Percentiles rank a stretch among this genome's conserved stretches.
Conservation (phyloP, 441 rosid genomes). For the Gossypium trilobum region DNA sequence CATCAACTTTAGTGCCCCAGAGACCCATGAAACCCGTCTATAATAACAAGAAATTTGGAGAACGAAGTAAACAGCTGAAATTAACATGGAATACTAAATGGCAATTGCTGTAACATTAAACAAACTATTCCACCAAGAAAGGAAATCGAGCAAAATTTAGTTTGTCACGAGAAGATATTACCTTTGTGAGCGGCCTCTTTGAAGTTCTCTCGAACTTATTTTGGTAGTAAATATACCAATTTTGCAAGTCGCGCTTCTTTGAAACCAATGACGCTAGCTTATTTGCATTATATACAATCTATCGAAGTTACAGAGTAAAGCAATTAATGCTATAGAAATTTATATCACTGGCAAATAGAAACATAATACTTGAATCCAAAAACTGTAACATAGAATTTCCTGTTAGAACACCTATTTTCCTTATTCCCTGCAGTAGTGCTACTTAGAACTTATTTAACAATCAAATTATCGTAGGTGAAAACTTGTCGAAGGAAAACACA, state of each 20-base stretch:
- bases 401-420: neutral
- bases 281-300: conserved; percentile 81
- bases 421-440: neutral
- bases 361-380: neutral
- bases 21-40: conserved; percentile 78
- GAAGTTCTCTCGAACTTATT: conserved; percentile 61
- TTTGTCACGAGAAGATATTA: conserved; percentile 28
- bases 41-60: conserved; percentile 11
- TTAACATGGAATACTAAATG: neutral
- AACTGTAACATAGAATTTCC: neutral
- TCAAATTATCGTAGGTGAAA: neutral
- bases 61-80: neutral
- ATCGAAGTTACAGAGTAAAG: conserved; percentile 6
- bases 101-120: neutral
- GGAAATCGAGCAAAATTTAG: neutral
- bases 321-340: neutral
- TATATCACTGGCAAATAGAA: neutral
- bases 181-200: conserved; percentile 61
- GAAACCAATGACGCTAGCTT: conserved; percentile 61
- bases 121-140: conserved; percentile 7
- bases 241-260: conserved; percentile 49
- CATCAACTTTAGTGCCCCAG: conserved; percentile 68
- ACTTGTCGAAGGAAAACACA: conserved; percentile 11
- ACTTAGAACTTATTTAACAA: neutral
- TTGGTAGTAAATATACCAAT: conserved; percentile 66